phyloP scores from a whole-genome alignment of 2,329 filamentous ascomycete genomes.

The Dactylellina sp. region DNA sequence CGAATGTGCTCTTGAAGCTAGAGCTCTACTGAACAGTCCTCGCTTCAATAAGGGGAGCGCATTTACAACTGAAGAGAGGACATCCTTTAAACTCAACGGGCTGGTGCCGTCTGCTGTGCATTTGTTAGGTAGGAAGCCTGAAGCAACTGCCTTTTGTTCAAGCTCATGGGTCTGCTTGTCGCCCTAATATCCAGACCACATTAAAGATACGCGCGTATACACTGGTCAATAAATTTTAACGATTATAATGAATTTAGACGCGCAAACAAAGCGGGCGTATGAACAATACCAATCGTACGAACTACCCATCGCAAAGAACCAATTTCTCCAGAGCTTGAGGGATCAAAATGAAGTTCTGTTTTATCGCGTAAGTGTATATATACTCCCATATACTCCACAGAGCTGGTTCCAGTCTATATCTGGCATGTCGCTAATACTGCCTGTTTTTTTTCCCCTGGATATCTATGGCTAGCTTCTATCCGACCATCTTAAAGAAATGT shows the following conservation, averaged over 20 bases:
- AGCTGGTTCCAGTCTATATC: too few relatives aligned
- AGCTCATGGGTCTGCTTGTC: too few relatives aligned
- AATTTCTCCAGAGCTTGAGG: conserved; percentile 85
- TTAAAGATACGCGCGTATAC: too few relatives aligned
- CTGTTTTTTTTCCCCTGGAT: background rate
- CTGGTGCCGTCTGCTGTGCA: conserved; percentile 79
- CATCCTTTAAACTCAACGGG: conserved; percentile 76
- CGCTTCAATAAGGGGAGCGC: conserved; percentile 87
- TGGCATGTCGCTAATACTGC: too few relatives aligned
- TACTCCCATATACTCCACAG: background rate
- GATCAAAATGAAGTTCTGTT: conserved; percentile 87
- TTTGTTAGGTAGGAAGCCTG: conserved; percentile 71
- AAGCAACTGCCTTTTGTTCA: too few relatives aligned
- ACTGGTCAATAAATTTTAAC: too few relatives aligned
- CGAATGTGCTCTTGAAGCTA: conserved; percentile 62
- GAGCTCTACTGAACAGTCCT: conserved; percentile 72
- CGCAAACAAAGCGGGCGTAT: conserved; percentile 82
- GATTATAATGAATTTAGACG: conserved; percentile 65
- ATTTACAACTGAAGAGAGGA: conserved; percentile 77
- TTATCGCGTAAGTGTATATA: conserved; percentile 72
- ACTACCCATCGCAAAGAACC: conserved; percentile 80
- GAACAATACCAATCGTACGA: conserved; percentile 76
- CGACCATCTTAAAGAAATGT: conserved; percentile 86
- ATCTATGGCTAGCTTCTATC: conserved; percentile 72
- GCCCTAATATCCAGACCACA: too few relatives aligned